Conservation (phyloP, 805 yeast genomes). For the Naumovozyma castellii region DNA sequence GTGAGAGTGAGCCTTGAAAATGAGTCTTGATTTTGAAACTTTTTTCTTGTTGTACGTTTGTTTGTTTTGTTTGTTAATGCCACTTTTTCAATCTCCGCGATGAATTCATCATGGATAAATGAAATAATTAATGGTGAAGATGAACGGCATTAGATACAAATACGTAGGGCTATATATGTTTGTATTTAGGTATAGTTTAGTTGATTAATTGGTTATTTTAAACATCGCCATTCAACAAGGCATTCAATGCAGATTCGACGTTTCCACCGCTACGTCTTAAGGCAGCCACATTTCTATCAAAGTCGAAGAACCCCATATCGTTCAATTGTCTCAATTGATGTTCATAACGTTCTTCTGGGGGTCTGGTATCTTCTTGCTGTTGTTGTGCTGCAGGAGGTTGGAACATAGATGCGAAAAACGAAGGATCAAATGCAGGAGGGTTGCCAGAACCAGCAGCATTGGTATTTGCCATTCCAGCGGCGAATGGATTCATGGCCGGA, state of each 20-base stretch:
- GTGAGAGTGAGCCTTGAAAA: background rate
- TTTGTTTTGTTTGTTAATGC: no score
- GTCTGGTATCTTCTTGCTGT: slow-evolving; percentile 45
- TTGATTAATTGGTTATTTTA: no score
- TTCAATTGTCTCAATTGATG: slow-evolving; percentile 63
- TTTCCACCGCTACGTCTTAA: slow-evolving; percentile 93
- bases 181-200: background rate
- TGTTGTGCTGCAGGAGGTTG: slow-evolving; percentile 26
- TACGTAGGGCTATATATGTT: no score
- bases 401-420: slow-evolving; percentile 36
- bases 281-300: slow-evolving; percentile 85
- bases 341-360: slow-evolving; percentile 74
- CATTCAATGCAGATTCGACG: slow-evolving; percentile 93
- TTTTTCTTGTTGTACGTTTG: no score
- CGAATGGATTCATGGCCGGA: slow-evolving; percentile 37
- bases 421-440: slow-evolving; percentile 36
- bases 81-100: no score
- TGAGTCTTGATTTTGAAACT: background rate
- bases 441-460: slow-evolving; percentile 14
- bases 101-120: no score
- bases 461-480: slow-evolving; percentile 25
- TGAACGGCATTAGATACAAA: no score
- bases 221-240: slow-evolving; percentile 55
- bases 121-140: no score
- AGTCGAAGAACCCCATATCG: slow-evolving; percentile 83